phyloP scores from a whole-genome alignment of 2,329 filamentous ascomycete species.

The Nemania sp. region DNA sequence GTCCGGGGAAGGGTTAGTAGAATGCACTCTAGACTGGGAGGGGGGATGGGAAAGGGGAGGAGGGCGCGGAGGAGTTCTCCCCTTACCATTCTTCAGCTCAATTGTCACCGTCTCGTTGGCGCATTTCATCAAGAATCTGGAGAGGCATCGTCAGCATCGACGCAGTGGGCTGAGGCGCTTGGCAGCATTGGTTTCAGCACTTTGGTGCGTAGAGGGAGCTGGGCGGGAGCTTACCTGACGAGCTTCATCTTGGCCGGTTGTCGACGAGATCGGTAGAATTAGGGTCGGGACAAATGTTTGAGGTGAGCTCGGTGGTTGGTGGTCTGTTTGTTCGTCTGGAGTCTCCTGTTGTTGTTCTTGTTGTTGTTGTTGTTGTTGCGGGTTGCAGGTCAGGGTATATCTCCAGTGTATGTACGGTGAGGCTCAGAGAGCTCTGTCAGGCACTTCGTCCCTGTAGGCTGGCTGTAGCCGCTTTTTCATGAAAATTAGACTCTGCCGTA shows the following conservation, averaged over 20 bases:
- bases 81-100: constrained; percentile 92
- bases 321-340: constrained; percentile 16
- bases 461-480: constrained; percentile 11
- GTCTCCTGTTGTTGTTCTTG: constrained; percentile 21
- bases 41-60: not conserved
- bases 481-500: constrained; percentile 13
- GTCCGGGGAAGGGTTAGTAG: constrained; percentile 13
- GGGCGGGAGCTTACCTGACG: constrained; percentile 72
- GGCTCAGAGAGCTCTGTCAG: constrained; percentile 10
- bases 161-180: constrained; percentile 40
- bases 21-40: not conserved
- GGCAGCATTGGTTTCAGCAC: constrained; percentile 47
- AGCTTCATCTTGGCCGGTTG: constrained; percentile 78
- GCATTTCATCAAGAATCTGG: constrained; percentile 98
- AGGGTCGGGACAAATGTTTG: constrained; percentile 3
- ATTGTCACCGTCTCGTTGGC: constrained; percentile 98
- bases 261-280: constrained; percentile 5
- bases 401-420: constrained; percentile 14
- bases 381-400: not conserved
- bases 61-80: constrained; percentile 27
- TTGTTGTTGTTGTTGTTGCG: constrained; percentile 4
- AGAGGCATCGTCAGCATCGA: constrained; percentile 40
- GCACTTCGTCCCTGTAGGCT: constrained; percentile 17
- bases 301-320: constrained; percentile 4
- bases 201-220: constrained; percentile 44